Evolutionary conservation across 768 basidiomycete species (phyloP), one percentile per base, ranked within the genome.

Genomic region (Chiua virens): DNA sequence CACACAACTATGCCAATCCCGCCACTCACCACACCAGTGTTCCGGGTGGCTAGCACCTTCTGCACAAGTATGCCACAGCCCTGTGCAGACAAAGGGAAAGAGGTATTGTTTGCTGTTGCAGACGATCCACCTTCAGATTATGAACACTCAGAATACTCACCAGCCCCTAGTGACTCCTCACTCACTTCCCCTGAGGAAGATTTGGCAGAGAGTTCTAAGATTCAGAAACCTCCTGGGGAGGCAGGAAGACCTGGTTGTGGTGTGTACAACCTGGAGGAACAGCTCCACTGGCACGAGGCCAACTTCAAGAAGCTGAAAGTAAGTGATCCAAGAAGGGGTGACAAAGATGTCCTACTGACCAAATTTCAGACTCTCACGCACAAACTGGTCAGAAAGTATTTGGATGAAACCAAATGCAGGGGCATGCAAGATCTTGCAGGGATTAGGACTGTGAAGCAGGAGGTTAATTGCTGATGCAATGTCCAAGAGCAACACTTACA

Each of bases 211-310:
- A 27, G 27, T 9, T 27, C 27, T 9, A 48, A 40, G 13, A 35
- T 41, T 7, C 39, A 21, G 5, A 48, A 48, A 35, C 40, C 39
- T 14, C 18, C 5, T 5, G 47, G 40, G 7, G 40, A 48, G 23
- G 39, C 47, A 30, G 47, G 47, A 13, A 48, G 47, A 22, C 47
- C 39, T 1, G 39, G 47, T n/a, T 2, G 38, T 21, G 47, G 47
- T 3, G 30, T 28, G 22, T 48, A 48, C 32, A 48, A 48, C 15
- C 10, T 48, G 10, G 47, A 48, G n/a, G 47, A 48, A 35, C 35
- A 50, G 18, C 1, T 50, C 8, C 20, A 25, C 4, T 37, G 39
- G 49, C 42, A 18, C 9, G 49, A 38, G 7, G 37, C 10, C 9
- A 3, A 20, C 5, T 47, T 30, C 23, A 37, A 37, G 25, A 1